Percentiles rank a stretch among this genome's conserved stretches.
Evolutionary conservation across 805 yeast species (phyloP).

Genomic region (Ogataea methylovora): DNA sequence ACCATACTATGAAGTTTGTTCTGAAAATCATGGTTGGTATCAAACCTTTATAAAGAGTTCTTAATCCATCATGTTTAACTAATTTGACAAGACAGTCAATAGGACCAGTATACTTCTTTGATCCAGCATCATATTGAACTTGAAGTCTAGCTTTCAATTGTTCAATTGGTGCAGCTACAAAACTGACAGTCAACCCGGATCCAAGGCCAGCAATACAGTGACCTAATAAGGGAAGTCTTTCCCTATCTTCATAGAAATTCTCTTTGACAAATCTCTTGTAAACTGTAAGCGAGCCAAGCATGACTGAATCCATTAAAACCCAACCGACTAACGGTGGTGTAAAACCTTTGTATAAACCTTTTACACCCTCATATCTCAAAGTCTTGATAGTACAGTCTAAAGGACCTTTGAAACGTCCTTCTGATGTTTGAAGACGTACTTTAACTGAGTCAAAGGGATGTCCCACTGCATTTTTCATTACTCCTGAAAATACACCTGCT

Average conservation of each 20-base stretch:
- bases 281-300: slow-evolving; percentile 80
- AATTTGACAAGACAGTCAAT: slow-evolving; percentile 61
- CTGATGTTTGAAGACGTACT: slow-evolving; percentile 74
- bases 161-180: slow-evolving; percentile 95
- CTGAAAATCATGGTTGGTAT: slow-evolving; percentile 84
- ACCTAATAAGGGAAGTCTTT: slow-evolving; percentile 64
- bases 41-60: slow-evolving; percentile 75
- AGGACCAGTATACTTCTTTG: slow-evolving; percentile 69
- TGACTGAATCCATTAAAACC: slow-evolving; percentile 89
- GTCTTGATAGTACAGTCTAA: slow-evolving; percentile 75
- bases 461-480: slow-evolving; percentile 82
- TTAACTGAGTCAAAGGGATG: slow-evolving; percentile 92
- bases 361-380: slow-evolving; percentile 61
- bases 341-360: slow-evolving; percentile 82
- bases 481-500: slow-evolving; percentile 85
- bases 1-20: slow-evolving; percentile 82
- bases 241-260: slow-evolving; percentile 50
- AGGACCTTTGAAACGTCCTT: slow-evolving; percentile 72
- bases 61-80: slow-evolving; percentile 52
- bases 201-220: slow-evolving; percentile 71
- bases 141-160: slow-evolving; percentile 83
- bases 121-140: slow-evolving; percentile 76
- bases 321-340: slow-evolving; percentile 92
- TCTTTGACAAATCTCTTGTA: slow-evolving; percentile 65
- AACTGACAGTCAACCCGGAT: slow-evolving; percentile 88